Evolutionary conservation across 1,284 basidiomycete genomes (phyloP), one percentile per base, ranked within the genome.

Genomic region (Athelia sp.): DNA sequence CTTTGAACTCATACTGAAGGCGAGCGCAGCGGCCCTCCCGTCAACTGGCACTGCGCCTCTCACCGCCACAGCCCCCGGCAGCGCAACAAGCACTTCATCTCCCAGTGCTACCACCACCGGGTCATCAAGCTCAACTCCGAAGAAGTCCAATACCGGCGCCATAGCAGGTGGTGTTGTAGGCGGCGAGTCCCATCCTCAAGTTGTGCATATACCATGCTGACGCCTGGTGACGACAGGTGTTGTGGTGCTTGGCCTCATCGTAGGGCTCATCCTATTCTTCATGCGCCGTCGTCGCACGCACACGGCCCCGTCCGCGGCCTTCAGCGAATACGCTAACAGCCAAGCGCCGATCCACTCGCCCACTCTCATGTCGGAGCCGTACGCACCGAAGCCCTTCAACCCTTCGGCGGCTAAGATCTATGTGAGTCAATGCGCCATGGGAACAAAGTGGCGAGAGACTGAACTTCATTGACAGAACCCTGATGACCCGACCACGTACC

Each of bases 141-240:
- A 40, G 15, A 40, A 40, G 19, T 8, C 36, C 8, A 43, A 53
- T 40, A 35, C 56, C 6, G 71, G 71, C n/a, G 56, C 63, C 2
- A 64, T 70, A 15, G 65, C 58, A 9, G 65, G 66, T 9, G 66
- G 64, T 22, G 64, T 73, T 6, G 60, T 76, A 9, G 74, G 74
- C 4, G 26, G 26, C 26, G 26, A 29, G 26, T 29, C 26, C 13
- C 26, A 29, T 29, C 13, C 26, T 29, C 26, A 4, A 29, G 13
- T n/a, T 13, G 26, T 6, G 26, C 26, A 4, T 29, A 29, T 13
- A 29, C 13, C 13, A 13, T 6, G 26, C 26, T 29, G 13, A 29
- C 26, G 13, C 26, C 13, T 29, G 13, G 4, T 29, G 13, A 6
- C 13, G 13, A 4, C 26, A 29, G 26, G 26, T 13, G 26, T 29